Conservation (phyloP, 805 yeast genomes). For the Debaryomyces hansenii region DNA sequence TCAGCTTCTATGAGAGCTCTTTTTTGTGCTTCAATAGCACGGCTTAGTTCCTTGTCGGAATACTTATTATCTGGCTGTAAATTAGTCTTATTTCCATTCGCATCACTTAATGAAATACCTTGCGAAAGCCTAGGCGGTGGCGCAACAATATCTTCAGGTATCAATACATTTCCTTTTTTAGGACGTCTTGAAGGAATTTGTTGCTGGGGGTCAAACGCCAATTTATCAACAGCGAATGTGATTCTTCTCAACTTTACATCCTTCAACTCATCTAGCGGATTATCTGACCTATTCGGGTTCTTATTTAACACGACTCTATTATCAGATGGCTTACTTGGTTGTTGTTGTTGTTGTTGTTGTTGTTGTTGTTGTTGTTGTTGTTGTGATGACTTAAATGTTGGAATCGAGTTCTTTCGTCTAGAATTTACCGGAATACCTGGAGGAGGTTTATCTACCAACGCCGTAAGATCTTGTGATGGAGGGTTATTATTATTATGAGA, state of each 20-base stretch:
- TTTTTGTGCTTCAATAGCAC: conserved; percentile 61
- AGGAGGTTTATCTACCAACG: conserved; percentile 26
- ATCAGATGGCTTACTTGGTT: background rate
- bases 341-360: background rate
- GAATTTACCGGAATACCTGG: conserved; percentile 15
- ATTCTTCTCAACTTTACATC: conserved; percentile 56
- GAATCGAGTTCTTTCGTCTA: conserved; percentile 11
- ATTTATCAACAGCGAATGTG: conserved; percentile 72
- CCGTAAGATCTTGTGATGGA: conserved; percentile 19
- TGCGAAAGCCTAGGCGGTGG: conserved; percentile 63
- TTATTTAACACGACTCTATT: conserved; percentile 43
- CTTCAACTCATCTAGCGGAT: conserved; percentile 34
- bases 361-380: background rate
- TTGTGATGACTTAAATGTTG: background rate
- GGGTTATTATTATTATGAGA: background rate
- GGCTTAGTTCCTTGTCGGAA: conserved; percentile 48
- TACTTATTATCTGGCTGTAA: conserved; percentile 19
- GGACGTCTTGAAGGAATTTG: conserved; percentile 61
- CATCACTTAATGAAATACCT: conserved; percentile 58
- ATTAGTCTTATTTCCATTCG: conserved; percentile 27
- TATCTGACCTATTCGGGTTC: conserved; percentile 39
- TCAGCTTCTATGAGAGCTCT: conserved; percentile 59
- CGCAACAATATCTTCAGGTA: conserved; percentile 66
- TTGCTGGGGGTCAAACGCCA: conserved; percentile 74
- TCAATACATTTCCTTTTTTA: conserved; percentile 49